Base-by-base conservation (phyloP, 371 early-diverging fungal species). In the Mortierella sp. region DNA sequence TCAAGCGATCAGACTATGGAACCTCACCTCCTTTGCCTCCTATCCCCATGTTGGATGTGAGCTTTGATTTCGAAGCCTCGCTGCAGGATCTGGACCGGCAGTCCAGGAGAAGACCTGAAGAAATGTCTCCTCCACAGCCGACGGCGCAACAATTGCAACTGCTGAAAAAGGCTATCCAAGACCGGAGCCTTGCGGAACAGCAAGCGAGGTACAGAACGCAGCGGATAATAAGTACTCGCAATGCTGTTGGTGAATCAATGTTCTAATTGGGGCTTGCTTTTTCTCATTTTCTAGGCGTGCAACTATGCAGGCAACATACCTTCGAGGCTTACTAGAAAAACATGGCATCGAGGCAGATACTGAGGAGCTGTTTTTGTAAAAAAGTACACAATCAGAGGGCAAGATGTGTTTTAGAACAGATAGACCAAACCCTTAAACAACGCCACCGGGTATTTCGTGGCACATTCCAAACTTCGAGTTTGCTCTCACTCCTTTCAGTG, bases 171-270 rank as follows among this genome's bases (percentile, higher is more conserved):
- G 61, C 61, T 3, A 23, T 34, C 18, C 42, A 45, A 21, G 61
- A 61, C 16, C 42, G 46, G 7, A 14, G 45, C 14, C 23, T 31
- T n/a, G 61, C 61, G 18, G 61, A 61, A 28, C 54, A 61, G 8
- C 46, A 53, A 53, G 46, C 31, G 21, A 52, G 61, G 61, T 61
- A 38, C 26, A 30, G 21, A 26, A 46, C 16, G 19, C 16, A 46
- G 21, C 4, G 5, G 16, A 3, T 8, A 5, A 14, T 24, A 26
- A 7, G 24, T 51, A 18, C 10, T 51, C 7, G 10, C 9, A 6
- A 1, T 51, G 6, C 30, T 13, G n/a, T n/a, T n/a, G n/a, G n/a
- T n/a, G n/a, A n/a, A n/a, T n/a, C n/a, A n/a, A n/a, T n/a, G n/a
- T n/a, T n/a, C 34, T 34, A 34, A 34, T 10, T 10, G 34, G n/a